Evolutionary conservation across 345 rosid species (phyloP).

Genomic region (Eucalyptus viminalis): DNA sequence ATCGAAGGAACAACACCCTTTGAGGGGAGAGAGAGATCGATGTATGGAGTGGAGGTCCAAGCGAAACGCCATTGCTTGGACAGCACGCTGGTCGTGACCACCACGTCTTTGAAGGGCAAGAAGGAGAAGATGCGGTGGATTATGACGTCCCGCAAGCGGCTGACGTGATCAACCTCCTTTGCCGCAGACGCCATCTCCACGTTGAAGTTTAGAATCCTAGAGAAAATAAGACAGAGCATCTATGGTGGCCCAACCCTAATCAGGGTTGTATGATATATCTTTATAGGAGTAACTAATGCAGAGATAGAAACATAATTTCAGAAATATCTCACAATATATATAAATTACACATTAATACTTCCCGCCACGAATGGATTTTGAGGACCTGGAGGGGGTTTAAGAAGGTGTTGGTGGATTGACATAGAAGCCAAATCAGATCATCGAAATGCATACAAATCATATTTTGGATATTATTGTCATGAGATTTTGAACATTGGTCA

Average conservation of each 20-base stretch:
- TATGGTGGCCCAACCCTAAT: not conserved
- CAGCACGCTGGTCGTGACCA: not conserved
- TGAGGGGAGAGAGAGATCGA: not conserved
- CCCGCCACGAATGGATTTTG: not conserved
- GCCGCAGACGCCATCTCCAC: not conserved
- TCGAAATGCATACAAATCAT: not conserved
- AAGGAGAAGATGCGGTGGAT: not conserved
- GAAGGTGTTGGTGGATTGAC: not conserved
- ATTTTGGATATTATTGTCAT: not conserved
- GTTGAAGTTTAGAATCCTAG: not conserved
- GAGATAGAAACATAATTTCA: rapidly evolving
- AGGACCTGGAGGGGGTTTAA: not conserved
- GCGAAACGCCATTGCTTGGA: not conserved
- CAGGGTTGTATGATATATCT: not conserved
- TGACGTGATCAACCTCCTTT: not conserved
- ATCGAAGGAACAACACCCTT: not conserved
- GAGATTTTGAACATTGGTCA: not conserved
- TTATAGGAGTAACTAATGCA: not conserved
- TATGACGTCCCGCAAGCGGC: not conserved
- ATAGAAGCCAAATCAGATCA: not conserved
- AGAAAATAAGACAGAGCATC: not conserved
- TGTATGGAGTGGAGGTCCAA: not conserved
- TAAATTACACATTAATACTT: not conserved
- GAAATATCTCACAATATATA: not conserved
- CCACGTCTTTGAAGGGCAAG: not conserved